These are phyloP conservation scores for Tricholoma sp. DNA, from an alignment of 768 basidiomycete species.

Conservation along the genomic window DNA sequence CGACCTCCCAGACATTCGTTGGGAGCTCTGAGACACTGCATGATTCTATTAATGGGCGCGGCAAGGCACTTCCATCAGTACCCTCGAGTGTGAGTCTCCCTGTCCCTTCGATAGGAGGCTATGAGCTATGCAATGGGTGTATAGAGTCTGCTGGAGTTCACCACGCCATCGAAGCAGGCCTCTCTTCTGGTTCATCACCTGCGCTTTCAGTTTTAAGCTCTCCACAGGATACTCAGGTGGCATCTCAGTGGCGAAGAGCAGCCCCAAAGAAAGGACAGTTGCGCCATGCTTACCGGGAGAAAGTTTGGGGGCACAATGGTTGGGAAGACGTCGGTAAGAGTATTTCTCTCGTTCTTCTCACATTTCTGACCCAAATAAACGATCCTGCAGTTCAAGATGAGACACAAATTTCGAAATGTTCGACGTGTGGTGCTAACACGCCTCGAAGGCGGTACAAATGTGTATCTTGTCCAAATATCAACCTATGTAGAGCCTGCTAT, in stretches of 20 bases:
- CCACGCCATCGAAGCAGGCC: slow-evolving; percentile 65
- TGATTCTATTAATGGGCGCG: slow-evolving; percentile 17
- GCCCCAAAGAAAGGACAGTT: slow-evolving; percentile 74
- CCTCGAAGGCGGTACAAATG: slow-evolving; percentile 77
- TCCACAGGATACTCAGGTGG: slow-evolving; percentile 47
- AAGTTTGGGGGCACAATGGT: slow-evolving; percentile 75
- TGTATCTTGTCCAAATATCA: slow-evolving; percentile 72
- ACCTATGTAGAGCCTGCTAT: slow-evolving; percentile 80
- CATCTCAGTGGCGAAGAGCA: slow-evolving; percentile 58
- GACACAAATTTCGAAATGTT: slow-evolving; percentile 57
- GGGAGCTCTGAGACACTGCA: slow-evolving; percentile 24
- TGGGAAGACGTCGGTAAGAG: slow-evolving; percentile 88
- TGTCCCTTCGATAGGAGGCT: slow-evolving; percentile 40
- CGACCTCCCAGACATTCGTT: slow-evolving; percentile 30
- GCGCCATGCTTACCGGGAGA: slow-evolving; percentile 83
- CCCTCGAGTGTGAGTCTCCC: slow-evolving; percentile 24
- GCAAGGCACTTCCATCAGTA: slow-evolving; percentile 44
- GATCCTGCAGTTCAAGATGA: slow-evolving; percentile 60
- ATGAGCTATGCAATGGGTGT: slow-evolving; percentile 82
- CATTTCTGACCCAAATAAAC: neutral
- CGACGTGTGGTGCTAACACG: slow-evolving; percentile 70
- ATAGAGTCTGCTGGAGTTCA: slow-evolving; percentile 72
- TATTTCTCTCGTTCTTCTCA: neutral
- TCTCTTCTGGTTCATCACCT: slow-evolving; percentile 45
- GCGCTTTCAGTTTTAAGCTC: slow-evolving; percentile 39